Base-by-base conservation (phyloP, 345 rosid species). In the Citrus inodora region DNA sequence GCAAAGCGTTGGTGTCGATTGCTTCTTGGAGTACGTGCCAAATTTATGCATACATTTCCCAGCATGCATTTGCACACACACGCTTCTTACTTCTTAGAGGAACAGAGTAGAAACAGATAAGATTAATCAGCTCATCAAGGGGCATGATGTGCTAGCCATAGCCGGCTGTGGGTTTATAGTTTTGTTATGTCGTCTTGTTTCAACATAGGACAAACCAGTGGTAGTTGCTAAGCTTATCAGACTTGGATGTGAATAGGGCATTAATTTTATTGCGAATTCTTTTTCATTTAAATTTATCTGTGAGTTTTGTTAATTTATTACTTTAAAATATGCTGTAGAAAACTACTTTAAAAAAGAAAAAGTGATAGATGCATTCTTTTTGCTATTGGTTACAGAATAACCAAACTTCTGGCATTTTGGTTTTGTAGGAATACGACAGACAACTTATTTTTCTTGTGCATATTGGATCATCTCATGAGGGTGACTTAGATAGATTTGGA, bases 401-500 rank as follows among this genome's bases (percentile, higher is more conserved):
- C 17, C 10, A 25, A 51, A 67, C 67, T 76, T 30, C 37, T 51
- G 5, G 66, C 56, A 35, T 69, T 76, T 17, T 11, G 10, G 64
- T 48, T 48, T 33, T 22, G 48, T 30, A 66, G 73, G 70, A 73
- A 67, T 79, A 14, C n/a, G 19, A 53, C 58, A 53, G 19, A 19
- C 58, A 67, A 4, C 72, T 68, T 73, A 76, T 79, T 60, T 78
- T 42, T 8, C 40, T 55, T 17, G 8, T 6, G 1, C 27, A 27
- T 68, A 61, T 22, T 73, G 80, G 24, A 17, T 73, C 48, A 67
- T 73, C 60, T 74, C 55, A 42, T 38, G 38, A 4, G 4, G 33
- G 33, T 7, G 62, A 71, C 46, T 42, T 28, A 25, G 70, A 70
- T 67, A 51, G 76, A 65, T 66, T 75, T 78, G 56, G 70, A 62